A percentile compares a stretch with the other conserved stretches of the same genome.
Conservation (phyloP, 2,329 filamentous ascomycete species). For the Pseudocercospora vitis region DNA sequence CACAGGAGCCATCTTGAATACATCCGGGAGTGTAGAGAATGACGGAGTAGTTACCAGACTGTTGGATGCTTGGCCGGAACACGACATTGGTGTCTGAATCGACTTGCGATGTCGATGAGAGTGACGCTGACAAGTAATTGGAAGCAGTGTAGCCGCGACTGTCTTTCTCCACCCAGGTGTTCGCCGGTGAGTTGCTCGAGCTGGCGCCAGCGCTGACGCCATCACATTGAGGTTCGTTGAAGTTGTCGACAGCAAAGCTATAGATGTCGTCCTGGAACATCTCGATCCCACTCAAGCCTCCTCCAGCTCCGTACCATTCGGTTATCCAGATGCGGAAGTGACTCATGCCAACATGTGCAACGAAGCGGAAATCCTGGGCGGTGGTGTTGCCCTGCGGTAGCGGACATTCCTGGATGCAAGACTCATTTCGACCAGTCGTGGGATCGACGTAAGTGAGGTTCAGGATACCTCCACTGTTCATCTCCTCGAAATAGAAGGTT, state of each 20-base stretch:
- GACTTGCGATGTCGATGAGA: conserved; percentile 50
- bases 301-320: conserved; percentile 82
- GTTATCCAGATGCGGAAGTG: conserved; percentile 81
- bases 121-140: conserved; percentile 70
- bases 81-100: conserved; percentile 65
- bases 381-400: conserved; percentile 66
- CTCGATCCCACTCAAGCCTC: conserved; percentile 81
- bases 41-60: conserved; percentile 89
- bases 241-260: conserved; percentile 78
- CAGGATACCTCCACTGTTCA: conserved; percentile 89
- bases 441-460: conserved; percentile 88
- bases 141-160: conserved; percentile 66
- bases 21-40: conserved; percentile 93
- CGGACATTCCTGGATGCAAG: conserved; percentile 82
- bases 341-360: conserved; percentile 85
- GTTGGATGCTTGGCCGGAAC: conserved; percentile 79
- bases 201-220: conserved; percentile 62
- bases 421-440: conserved; percentile 60
- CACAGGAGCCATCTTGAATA: conserved; percentile 73
- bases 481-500: conserved; percentile 80
- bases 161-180: conserved; percentile 67
- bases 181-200: conserved; percentile 58
- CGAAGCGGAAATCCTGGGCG: conserved; percentile 89
- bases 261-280: conserved; percentile 70
- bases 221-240: conserved; percentile 84